Conservation (phyloP, 1,284 basidiomycete species). For the Peniophora sp. region DNA sequence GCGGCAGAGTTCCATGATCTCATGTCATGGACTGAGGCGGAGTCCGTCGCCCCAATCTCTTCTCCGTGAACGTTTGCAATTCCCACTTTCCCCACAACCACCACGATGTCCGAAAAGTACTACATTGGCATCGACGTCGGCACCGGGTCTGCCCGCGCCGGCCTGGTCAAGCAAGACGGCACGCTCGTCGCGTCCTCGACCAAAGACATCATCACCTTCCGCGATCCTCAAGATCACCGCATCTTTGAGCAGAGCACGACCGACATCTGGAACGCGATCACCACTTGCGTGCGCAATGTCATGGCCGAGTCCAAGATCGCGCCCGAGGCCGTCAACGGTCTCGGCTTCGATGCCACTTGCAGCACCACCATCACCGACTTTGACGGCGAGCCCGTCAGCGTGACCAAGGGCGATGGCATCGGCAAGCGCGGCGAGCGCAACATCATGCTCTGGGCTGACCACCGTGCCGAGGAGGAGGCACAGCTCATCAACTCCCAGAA, state of each 20-base stretch:
- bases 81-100: background rate
- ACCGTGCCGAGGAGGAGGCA: conserved; percentile 90
- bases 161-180: conserved; percentile 73
- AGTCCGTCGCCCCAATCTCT: no score
- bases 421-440: conserved; percentile 70
- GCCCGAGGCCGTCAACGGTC: conserved; percentile 69
- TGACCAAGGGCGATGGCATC: conserved; percentile 64
- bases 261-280: conserved; percentile 83
- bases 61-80: background rate
- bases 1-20: no score
- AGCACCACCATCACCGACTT: conserved; percentile 84
- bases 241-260: conserved; percentile 93
- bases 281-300: conserved; percentile 62
- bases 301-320: conserved; percentile 56
- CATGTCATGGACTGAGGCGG: no score
- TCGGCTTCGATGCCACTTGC: conserved; percentile 97
- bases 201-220: conserved; percentile 78
- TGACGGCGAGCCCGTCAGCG: conserved; percentile 69
- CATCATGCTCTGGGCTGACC: conserved; percentile 91
- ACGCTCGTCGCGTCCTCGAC: conserved; percentile 72
- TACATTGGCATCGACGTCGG: conserved; percentile 78
- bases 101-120: conserved; percentile 21
- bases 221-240: conserved; percentile 77
- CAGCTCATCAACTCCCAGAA: conserved; percentile 83
- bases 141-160: conserved; percentile 90